These are phyloP conservation scores for Neurospora sp. DNA, from an alignment of 495 filamentous ascomycete species.

Conservation along the genomic window DNA sequence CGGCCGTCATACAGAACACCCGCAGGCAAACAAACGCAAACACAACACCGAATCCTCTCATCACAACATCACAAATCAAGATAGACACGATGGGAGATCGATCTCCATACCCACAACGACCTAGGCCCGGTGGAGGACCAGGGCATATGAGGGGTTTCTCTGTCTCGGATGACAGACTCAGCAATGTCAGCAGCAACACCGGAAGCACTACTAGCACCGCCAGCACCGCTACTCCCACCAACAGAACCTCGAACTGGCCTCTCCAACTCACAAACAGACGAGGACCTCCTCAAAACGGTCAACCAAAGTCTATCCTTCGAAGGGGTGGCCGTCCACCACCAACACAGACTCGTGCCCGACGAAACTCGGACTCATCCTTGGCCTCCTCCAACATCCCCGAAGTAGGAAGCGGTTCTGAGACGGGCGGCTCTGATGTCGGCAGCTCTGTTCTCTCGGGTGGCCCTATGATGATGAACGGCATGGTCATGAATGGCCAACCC, in stretches of 20 bases:
- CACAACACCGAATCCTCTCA: background rate
- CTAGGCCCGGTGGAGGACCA: background rate
- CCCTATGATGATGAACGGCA: background rate
- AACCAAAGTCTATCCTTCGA: constrained; percentile 16
- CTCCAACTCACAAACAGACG: background rate
- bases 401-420: constrained; percentile 18
- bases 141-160: background rate
- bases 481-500: background rate
- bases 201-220: constrained; percentile 8
- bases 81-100: background rate
- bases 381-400: constrained; percentile 22
- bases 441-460: background rate
- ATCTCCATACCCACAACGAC: background rate
- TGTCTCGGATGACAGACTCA: constrained; percentile 12
- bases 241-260: background rate
- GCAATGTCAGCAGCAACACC: background rate
- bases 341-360: constrained; percentile 10
- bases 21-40: background rate
- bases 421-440: constrained; percentile 1
- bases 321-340: constrained; percentile 11
- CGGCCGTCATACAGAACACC: background rate
- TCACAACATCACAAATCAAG: background rate
- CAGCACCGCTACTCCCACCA: constrained; percentile 4
- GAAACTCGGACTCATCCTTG: constrained; percentile 25
- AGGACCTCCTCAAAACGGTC: background rate